These are phyloP conservation scores for Colletotrichum eleusines DNA, from an alignment of 2,329 filamentous ascomycete species.

Conservation along the genomic window DNA sequence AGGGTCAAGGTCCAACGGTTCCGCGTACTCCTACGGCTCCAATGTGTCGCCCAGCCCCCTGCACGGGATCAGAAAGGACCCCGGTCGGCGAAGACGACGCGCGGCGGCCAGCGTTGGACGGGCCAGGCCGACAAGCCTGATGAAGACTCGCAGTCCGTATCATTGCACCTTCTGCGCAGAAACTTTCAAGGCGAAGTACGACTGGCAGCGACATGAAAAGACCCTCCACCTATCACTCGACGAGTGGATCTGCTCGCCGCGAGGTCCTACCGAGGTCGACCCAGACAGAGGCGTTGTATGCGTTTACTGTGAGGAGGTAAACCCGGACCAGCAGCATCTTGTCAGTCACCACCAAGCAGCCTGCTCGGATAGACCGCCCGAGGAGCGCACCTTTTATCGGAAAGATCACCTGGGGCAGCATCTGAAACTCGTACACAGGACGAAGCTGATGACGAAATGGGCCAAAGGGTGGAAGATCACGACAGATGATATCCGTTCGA, in stretches of 20 bases:
- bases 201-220: constrained; percentile 64
- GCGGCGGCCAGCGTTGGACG: constrained; percentile 4
- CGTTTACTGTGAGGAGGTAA: constrained; percentile 52
- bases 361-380: constrained; percentile 63
- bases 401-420: constrained; percentile 61
- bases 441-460: constrained; percentile 57
- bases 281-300: constrained; percentile 57
- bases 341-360: constrained; percentile 54
- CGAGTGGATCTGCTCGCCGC: constrained; percentile 59
- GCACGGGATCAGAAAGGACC: background rate
- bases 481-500: constrained; percentile 52
- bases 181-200: constrained; percentile 58
- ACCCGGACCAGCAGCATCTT: constrained; percentile 51
- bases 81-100: constrained; percentile 21
- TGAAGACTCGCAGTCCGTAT: constrained; percentile 42
- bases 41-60: constrained; percentile 39
- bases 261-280: constrained; percentile 53
- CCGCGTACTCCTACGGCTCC: constrained; percentile 50
- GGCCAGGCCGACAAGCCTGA: constrained; percentile 6
- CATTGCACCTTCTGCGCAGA: constrained; percentile 63
- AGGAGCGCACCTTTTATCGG: constrained; percentile 58
- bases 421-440: constrained; percentile 55
- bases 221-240: constrained; percentile 60
- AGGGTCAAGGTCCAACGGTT: constrained; percentile 40
- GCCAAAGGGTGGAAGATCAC: constrained; percentile 57